Evolutionary conservation across 2,329 filamentous ascomycete genomes (phyloP).

Genomic region (Monilinia laxa): DNA sequence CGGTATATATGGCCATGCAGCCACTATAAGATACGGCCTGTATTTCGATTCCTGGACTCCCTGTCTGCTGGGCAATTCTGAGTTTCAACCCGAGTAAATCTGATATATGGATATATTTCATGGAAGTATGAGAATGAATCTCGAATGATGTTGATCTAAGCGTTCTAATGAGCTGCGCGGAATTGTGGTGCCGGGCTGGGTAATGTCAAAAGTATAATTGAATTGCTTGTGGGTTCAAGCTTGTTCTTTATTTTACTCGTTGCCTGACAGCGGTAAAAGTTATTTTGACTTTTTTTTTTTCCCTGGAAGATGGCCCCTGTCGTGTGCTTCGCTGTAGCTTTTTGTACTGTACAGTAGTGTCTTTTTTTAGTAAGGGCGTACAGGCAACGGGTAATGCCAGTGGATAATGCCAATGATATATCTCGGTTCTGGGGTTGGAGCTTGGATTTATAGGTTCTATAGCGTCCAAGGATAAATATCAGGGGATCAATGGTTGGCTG

Average conservation of each 20-base stretch:
- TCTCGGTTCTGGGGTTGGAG: constrained; percentile 10
- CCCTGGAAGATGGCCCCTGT: not conserved
- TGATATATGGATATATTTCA: not conserved
- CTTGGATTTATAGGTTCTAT: not conserved
- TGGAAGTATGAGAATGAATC: not conserved
- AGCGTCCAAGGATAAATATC: not conserved
- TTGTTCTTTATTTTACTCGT: constrained; percentile 1
- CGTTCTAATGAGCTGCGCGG: not conserved
- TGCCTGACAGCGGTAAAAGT: constrained; percentile 18
- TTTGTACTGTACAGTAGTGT: not conserved
- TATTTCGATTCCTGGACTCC: not conserved
- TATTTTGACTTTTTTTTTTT: constrained; percentile 20
- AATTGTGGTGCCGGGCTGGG: not conserved
- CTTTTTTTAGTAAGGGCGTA: not conserved
- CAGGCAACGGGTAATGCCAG: constrained; percentile 1
- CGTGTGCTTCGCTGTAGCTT: constrained; percentile 4
- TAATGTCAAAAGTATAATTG: constrained; percentile 9
- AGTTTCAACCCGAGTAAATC: constrained; percentile 1
- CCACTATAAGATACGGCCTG: constrained; percentile 5
- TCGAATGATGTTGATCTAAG: constrained; percentile 9
- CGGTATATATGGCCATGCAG: constrained; percentile 13
- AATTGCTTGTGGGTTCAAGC: constrained; percentile 3
- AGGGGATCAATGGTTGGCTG: not conserved
- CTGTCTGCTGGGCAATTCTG: not conserved
- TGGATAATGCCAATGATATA: not conserved